Conservation (phyloP, 2,329 filamentous ascomycete genomes). For the Cryoendolithus antarcticus region DNA sequence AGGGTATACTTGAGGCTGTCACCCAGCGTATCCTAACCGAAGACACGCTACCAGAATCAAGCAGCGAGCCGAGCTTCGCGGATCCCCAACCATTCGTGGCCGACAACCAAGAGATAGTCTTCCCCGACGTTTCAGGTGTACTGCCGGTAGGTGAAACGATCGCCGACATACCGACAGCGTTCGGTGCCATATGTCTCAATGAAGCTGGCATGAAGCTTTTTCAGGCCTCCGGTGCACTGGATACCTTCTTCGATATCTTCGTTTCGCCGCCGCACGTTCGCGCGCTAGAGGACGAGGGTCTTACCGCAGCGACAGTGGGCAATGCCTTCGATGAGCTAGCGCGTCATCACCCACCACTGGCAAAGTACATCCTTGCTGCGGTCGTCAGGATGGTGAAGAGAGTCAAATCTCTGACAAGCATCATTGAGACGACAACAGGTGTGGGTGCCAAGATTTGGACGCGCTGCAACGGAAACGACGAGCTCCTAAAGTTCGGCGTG, state of each 20-base stretch:
- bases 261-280: constrained; percentile 83
- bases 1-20: constrained; percentile 72
- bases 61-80: constrained; percentile 8
- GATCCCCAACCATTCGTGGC: constrained; percentile 14
- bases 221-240: constrained; percentile 65
- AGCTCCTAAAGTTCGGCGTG: constrained; percentile 34
- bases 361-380: constrained; percentile 68
- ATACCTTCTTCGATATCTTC: constrained; percentile 91
- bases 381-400: constrained; percentile 79
- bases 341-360: constrained; percentile 78
- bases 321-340: constrained; percentile 86
- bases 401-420: constrained; percentile 60
- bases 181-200: constrained; percentile 90
- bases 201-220: constrained; percentile 79
- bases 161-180: constrained; percentile 69
- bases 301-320: constrained; percentile 63
- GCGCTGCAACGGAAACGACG: constrained; percentile 19
- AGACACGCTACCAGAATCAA: constrained; percentile 16
- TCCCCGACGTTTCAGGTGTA: constrained; percentile 44
- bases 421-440: constrained; percentile 54
- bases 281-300: constrained; percentile 60
- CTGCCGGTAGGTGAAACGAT: constrained; percentile 83
- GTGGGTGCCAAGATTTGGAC: constrained; percentile 68
- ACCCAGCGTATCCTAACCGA: constrained; percentile 27
- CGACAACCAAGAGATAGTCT: constrained; percentile 14